Base-by-base conservation (phyloP, 305 asterid genomes). In the Coffea humblotiana region DNA sequence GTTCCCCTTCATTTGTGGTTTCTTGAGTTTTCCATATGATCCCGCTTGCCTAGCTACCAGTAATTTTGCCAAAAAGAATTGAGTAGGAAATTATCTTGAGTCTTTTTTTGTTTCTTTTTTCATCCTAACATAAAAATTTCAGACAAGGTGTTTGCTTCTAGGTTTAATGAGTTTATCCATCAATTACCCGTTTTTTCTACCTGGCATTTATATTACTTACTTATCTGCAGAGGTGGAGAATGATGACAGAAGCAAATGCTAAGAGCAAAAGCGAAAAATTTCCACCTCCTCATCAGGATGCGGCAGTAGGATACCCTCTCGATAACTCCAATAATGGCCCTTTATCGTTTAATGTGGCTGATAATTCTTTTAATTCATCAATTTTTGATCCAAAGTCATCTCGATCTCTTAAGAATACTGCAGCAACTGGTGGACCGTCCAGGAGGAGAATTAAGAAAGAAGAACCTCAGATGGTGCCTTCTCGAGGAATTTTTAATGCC, bases 211-310 rank as follows among this genome's bases (percentile, higher is more conserved):
- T 68, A 16, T 54, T 43, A 23, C 35, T 47, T 18, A 0, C 72
- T 5, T 47, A 45, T 60, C 11, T 89, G 84, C 97, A 96, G 99
- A 90, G 96, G 77, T 72, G 93, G 93, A 88, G 97, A 85, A 75
- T 85, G 35, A 85, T 89, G 87, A 78, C 93, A 52, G 90, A 92
- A 77, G 87, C 85, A n/a, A 88, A 90, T 75, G 87, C 88, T 35
- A 91, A 83, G 90, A 91, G 98, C 86, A 96, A 91, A 86, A 96
- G 97, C 18, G 99, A 94, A 75, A 96, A 96, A 84, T 94, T 96
- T 54, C 99, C 99, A 23, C 98, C 99, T 5, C 99, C 99, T 9
- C 99, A 96, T 86, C 92, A 92, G 80, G 99, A 96, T 83, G 99
- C 91, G 72, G 91, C 92, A 19, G 90, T 91, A 37, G 98, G 97